Percentiles rank a stretch among this genome's conserved stretches.
Evolutionary conservation across 306 rosid genomes (phyloP).

Genomic region (Leucaena leucocephala): DNA sequence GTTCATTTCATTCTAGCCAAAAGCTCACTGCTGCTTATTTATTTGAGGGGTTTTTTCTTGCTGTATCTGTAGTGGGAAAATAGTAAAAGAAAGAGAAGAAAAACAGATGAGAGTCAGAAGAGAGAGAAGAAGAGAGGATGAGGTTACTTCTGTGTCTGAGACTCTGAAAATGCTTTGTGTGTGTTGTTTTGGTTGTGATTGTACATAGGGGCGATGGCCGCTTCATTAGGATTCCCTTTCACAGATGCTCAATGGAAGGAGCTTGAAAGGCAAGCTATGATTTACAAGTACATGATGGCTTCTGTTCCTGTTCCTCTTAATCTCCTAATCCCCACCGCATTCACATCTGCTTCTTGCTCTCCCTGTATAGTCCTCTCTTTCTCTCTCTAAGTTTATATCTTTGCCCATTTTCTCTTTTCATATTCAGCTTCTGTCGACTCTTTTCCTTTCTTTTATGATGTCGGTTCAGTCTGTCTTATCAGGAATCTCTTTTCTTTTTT

Average conservation of each 20-base stretch:
- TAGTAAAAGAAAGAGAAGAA: not conserved
- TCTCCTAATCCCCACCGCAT: constrained; percentile 54
- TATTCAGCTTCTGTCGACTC: too few species aligned
- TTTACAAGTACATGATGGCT: constrained; percentile 84
- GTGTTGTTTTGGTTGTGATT: constrained; percentile 21
- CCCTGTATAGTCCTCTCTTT: constrained; percentile 35
- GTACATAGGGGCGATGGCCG: constrained; percentile 55
- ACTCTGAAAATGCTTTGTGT: constrained; percentile 27
- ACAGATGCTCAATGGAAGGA: constrained; percentile 81
- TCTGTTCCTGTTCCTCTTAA: constrained; percentile 71
- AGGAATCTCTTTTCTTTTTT: not conserved
- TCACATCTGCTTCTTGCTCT: constrained; percentile 37
- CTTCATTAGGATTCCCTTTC: constrained; percentile 68
- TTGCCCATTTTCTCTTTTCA: too few species aligned
- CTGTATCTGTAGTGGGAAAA: constrained; percentile 24
- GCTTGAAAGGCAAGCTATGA: constrained; percentile 85
- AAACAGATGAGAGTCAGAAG: constrained; percentile 35
- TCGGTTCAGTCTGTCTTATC: not conserved
- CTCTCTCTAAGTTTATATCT: not conserved
- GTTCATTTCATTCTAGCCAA: constrained; percentile 9
- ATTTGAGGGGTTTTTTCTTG: not conserved
- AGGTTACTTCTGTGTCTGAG: constrained; percentile 23
- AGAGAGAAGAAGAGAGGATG: constrained; percentile 24
- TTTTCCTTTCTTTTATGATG: too few species aligned
- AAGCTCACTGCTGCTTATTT: not conserved